Base-by-base conservation (phyloP, 768 basidiomycete species). In the Boletus rubescentipes region DNA sequence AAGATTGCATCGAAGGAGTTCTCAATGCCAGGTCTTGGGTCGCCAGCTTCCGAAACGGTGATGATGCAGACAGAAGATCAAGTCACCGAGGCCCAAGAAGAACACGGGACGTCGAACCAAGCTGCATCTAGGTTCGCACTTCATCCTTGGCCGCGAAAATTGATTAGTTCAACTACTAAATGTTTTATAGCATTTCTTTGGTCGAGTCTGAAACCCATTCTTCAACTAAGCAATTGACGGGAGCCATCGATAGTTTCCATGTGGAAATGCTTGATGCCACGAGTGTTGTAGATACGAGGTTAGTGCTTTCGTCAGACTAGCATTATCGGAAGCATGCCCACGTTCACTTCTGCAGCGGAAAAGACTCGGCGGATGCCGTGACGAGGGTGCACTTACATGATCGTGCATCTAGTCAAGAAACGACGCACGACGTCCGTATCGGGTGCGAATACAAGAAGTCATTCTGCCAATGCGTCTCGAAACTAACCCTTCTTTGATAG, bases 361-460 rank as follows among this genome's bases (percentile, higher is more conserved):
- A 55, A 21, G 42, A 39, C 16, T 30, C 9, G 10, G n/a, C 7
- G 8, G 14, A 26, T 11, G 7, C n/a, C n/a, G 18, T 30, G 41
- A 45, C 10, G 11, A n/a, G n/a, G n/a, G n/a, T n/a, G n/a, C n/a
- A n/a, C n/a, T n/a, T n/a, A n/a, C n/a, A n/a, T n/a, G n/a, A 2
- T 9, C 1, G 21, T 7, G 9, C 26, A 38, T 38, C 29, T 37
- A 14, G 30, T 31, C 39, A 42, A 40, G 50, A 32, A 52, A 38
- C 18, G 14, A 34, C 3, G 9, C 37, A 31, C 7, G 14, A 23
- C 10, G 5, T 23, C 8, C 26, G 8, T 18, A 20, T 11, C 38
- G 51, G 42, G 59, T 60, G 29, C 29, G 9, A 18, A n/a, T n/a
- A n/a, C n/a, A n/a, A n/a, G n/a, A n/a, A 54, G 10, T 14, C n/a